Conservation (phyloP, 495 filamentous ascomycete genomes). For the Aspergillus sclerotioniger region DNA sequence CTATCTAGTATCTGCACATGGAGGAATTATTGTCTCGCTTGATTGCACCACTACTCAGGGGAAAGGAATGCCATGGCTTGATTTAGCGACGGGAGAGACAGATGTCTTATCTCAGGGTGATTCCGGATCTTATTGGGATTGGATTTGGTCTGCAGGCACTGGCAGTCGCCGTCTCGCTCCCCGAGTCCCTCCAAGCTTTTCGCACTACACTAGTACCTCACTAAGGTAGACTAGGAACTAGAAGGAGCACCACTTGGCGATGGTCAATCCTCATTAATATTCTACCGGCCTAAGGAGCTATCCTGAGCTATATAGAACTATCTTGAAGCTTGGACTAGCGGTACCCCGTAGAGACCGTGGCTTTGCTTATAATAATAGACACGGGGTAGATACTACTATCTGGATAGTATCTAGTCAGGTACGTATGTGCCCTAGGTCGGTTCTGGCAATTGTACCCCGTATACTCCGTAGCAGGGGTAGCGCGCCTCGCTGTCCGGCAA, state of each 20-base stretch:
- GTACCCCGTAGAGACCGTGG: not conserved
- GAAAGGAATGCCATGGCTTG: too few species aligned
- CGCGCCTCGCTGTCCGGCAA: too few species aligned
- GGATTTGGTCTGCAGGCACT: not conserved
- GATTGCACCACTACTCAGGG: too few species aligned
- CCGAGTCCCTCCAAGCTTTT: slow-evolving; percentile 4
- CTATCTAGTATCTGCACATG: too few species aligned
- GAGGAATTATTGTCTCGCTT: too few species aligned
- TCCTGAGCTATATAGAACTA: not conserved
- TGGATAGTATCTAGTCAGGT: not conserved
- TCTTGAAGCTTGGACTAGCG: not conserved
- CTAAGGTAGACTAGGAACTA: not conserved
- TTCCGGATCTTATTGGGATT: too few species aligned
- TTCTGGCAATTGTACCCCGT: not conserved
- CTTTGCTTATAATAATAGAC: slow-evolving; percentile 2
- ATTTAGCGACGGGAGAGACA: not conserved
- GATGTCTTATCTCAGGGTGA: not conserved
- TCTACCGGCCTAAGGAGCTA: not conserved
- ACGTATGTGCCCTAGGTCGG: not conserved
- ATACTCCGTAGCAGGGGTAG: not conserved
- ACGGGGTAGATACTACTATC: not conserved
- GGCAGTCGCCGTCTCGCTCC: too few species aligned
- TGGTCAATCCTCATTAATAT: not conserved
- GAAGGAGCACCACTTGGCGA: not conserved
- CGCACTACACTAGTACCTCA: slow-evolving; percentile 15